Percentiles rank a stretch among this genome's conserved stretches.
Conservation (phyloP, 2,329 filamentous ascomycete species). For the Zopfia rhizophila region DNA sequence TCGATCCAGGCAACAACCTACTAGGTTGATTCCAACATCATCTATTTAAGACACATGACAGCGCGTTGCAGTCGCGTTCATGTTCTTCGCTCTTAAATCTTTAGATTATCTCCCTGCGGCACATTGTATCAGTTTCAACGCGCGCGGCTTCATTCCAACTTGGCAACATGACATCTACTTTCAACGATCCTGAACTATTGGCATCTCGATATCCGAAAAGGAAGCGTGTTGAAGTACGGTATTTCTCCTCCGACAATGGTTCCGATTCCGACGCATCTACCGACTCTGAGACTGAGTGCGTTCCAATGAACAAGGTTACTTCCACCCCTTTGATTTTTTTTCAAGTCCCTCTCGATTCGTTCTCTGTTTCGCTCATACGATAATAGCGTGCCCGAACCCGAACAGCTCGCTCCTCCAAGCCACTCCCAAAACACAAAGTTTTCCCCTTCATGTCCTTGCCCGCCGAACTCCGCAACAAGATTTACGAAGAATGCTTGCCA, state of each 20-base stretch:
- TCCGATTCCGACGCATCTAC: not conserved
- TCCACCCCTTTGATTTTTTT: not conserved
- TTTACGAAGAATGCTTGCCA: constrained; percentile 23
- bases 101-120: too few species aligned
- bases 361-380: not conserved
- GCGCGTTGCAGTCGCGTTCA: too few species aligned
- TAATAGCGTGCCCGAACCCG: not conserved
- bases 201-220: constrained; percentile 19
- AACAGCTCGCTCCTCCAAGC: constrained; percentile 8
- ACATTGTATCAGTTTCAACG: too few species aligned
- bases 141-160: too few species aligned
- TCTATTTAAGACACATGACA: too few species aligned
- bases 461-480: constrained; percentile 24
- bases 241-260: not conserved
- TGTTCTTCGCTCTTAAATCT: too few species aligned
- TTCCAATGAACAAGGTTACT: constrained; percentile 3
- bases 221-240: constrained; percentile 17
- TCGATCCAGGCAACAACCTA: too few species aligned
- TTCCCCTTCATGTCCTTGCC: constrained; percentile 29
- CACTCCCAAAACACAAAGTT: constrained; percentile 22
- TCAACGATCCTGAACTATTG: too few species aligned
- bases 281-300: constrained; percentile 11
- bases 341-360: not conserved
- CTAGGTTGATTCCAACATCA: too few species aligned
- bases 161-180: too few species aligned